Evolutionary conservation across 2,329 filamentous ascomycete genomes (phyloP), one percentile per base, ranked within the genome.

Genomic region (Alternaria hordeiaustralica): DNA sequence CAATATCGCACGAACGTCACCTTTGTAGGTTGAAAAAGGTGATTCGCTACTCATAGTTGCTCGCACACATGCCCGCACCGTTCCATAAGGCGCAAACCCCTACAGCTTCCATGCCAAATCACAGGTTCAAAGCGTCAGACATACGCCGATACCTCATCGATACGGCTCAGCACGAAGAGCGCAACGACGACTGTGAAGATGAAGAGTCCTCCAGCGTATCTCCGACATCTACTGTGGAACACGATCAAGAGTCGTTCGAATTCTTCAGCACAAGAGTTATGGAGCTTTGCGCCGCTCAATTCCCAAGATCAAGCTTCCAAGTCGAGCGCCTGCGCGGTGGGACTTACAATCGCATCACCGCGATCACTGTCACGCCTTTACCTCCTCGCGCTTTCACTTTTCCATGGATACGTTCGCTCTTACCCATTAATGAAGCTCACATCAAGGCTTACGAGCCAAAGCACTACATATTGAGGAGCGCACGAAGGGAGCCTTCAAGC

Each of bases 241-340:
- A 57, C 8, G 60, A 30, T 7, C 51, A 61, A 23, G 61, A 67
- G 25, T 10, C 58, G 1, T 67, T 61, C 28, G 50, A 61, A 15
- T 54, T 44, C 1, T 62, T 64, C 46, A 23, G 64, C n/a, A 13
- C 13, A 7, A 60, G 63, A 50, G 66, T 67, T 2, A 18, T 3
- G 11, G 21, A 53, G 9, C 51, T 68, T 10, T 64, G 47, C 21
- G 6, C 20, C 23, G 3, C 51, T n/a, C 7, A 13, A 15, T 50
- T 61, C 41, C 15, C 36, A 20, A 30, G 15, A 45, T 9, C 36
- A 36, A 50, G 2, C 25, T 54, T 60, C 28, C 20, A n/a, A 2
- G 61, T 76, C n/a, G 56, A 73, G 13, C 65, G 55, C 3, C 49
- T 74, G 33, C 45, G 61, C 23, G 74, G 74, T 5, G 74, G 74